Evolutionary conservation across 2,329 filamentous ascomycete species (phyloP).

Genomic region (Dryadomyces quercus-mongolicae): DNA sequence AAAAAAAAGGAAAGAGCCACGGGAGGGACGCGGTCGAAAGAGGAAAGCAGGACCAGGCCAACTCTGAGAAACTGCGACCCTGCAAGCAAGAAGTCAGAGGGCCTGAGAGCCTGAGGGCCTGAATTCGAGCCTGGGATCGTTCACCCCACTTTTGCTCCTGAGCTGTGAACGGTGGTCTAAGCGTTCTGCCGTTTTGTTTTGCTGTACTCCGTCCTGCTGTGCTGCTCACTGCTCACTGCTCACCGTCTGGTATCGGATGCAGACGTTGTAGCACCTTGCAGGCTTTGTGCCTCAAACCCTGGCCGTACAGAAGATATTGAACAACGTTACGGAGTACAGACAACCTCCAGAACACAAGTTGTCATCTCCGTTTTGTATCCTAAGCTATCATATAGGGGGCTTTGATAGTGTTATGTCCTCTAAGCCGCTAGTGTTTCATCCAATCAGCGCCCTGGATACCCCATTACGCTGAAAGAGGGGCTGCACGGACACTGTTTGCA

Average conservation of each 20-base stretch:
- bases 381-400: background rate
- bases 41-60: background rate
- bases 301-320: no score
- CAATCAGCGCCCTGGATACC: background rate
- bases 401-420: background rate
- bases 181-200: background rate
- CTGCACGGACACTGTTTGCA: background rate
- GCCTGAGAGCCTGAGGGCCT: background rate
- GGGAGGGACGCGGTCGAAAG: background rate
- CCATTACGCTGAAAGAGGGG: background rate
- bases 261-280: no score
- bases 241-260: no score
- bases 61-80: background rate
- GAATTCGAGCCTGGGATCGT: background rate
- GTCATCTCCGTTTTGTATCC: background rate
- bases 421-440: background rate
- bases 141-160: background rate
- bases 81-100: background rate
- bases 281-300: no score
- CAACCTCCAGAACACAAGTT: background rate
- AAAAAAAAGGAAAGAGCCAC: background rate
- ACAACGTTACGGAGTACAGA: no score
- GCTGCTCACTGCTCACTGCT: no score
- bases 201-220: background rate
- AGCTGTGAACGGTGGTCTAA: background rate